These are phyloP conservation scores for Blakeslea trispora DNA, from an alignment of 371 early-diverging fungal species.

Conservation along the genomic window DNA sequence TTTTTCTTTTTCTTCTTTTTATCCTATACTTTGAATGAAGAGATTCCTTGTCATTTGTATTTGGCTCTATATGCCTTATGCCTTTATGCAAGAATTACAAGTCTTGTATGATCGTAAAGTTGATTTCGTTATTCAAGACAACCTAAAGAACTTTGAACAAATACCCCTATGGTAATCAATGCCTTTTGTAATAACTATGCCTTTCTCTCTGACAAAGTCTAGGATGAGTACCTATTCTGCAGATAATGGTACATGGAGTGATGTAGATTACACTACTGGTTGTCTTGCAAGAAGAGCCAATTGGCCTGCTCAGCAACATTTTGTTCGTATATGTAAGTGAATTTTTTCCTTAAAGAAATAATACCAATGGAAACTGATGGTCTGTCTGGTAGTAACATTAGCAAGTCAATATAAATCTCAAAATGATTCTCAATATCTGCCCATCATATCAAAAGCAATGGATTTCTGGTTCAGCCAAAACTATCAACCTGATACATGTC, in stretches of 20 bases:
- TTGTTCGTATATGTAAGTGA: conserved; percentile 18
- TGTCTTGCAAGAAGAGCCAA: conserved; percentile 31
- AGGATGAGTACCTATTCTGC: conserved; percentile 11
- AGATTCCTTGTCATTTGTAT: background rate
- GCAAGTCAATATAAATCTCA: conserved; percentile 20
- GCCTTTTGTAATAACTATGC: background rate
- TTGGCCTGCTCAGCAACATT: conserved; percentile 37
- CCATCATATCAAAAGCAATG: conserved; percentile 20
- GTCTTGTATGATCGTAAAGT: conserved; percentile 21
- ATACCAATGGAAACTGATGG: background rate
- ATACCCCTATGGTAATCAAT: conserved; percentile 15
- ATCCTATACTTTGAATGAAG: background rate
- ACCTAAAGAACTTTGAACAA: background rate
- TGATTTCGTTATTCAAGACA: conserved; percentile 20
- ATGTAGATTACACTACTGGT: conserved; percentile 30
- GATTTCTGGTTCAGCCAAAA: conserved; percentile 31
- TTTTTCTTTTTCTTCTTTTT: background rate
- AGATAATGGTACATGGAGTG: conserved; percentile 23
- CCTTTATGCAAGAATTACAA: conserved; percentile 9
- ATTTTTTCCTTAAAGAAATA: background rate
- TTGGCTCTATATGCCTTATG: background rate
- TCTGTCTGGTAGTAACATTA: conserved; percentile 19
- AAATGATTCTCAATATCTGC: conserved; percentile 9
- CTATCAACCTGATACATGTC: conserved; percentile 26
- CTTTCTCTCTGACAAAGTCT: background rate